Conservation (phyloP, 2,329 filamentous ascomycete species). For the Arachnopeziza araneosa region DNA sequence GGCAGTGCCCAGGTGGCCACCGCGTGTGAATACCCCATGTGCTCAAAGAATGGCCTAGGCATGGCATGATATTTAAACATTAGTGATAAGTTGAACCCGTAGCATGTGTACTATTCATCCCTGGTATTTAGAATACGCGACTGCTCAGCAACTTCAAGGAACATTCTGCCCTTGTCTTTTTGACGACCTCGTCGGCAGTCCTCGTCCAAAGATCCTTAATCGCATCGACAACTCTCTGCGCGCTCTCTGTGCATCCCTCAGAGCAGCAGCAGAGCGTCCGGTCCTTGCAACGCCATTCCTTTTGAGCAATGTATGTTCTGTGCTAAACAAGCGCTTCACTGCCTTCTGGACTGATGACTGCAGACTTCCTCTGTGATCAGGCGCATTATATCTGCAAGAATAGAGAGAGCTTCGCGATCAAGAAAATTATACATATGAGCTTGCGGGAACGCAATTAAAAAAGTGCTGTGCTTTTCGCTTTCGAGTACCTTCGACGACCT, state of each 20-base stretch:
- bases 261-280: slow-evolving; percentile 28
- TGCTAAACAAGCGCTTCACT: slow-evolving; percentile 18
- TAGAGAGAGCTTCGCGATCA: slow-evolving; percentile 12
- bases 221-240: slow-evolving; percentile 29
- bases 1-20: not conserved
- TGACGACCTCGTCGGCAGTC: slow-evolving; percentile 14
- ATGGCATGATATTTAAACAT: not conserved
- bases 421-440: slow-evolving; percentile 16
- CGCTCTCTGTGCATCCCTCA: slow-evolving; percentile 27
- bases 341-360: slow-evolving; percentile 27
- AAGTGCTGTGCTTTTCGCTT: slow-evolving; percentile 11
- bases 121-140: not conserved
- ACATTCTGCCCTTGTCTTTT: not conserved
- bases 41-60: not conserved
- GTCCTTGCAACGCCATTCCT: slow-evolving; percentile 28
- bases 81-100: not conserved
- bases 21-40: not conserved
- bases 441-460: slow-evolving; percentile 11
- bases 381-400: slow-evolving; percentile 21
- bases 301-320: slow-evolving; percentile 26
- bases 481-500: slow-evolving; percentile 7
- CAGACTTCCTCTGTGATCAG: slow-evolving; percentile 20
- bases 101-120: not conserved
- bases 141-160: not conserved
- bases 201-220: slow-evolving; percentile 13